phyloP scores from a whole-genome alignment of 495 filamentous ascomycete species.

The Articulospora tetracladia region DNA sequence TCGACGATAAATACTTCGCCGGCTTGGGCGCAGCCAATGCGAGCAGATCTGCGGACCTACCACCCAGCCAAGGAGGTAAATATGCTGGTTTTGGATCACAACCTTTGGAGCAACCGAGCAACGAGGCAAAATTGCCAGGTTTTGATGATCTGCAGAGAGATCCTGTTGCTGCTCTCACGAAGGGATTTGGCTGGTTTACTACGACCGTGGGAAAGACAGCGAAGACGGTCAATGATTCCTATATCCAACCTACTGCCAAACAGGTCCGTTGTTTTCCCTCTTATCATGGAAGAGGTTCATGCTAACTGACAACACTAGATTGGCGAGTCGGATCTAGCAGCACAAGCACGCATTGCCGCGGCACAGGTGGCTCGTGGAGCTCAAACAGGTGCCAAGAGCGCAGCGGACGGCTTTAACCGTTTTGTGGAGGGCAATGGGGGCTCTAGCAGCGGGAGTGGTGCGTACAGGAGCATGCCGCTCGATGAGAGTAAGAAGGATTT shows the following conservation, averaged over 20 bases:
- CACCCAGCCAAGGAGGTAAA: slow-evolving; percentile 88
- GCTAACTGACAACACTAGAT: slow-evolving; percentile 29
- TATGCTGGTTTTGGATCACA: slow-evolving; percentile 75
- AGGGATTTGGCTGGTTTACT: slow-evolving; percentile 93
- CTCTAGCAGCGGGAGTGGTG: slow-evolving; percentile 24
- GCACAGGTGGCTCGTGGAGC: slow-evolving; percentile 57
- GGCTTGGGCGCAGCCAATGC: slow-evolving; percentile 78
- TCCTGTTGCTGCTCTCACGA: slow-evolving; percentile 81
- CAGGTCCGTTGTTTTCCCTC: slow-evolving; percentile 49
- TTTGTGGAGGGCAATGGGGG: slow-evolving; percentile 67
- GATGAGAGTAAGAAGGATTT: slow-evolving; percentile 75
- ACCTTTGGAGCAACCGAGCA: slow-evolving; percentile 26
- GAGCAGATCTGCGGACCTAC: slow-evolving; percentile 62
- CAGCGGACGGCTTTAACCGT: slow-evolving; percentile 70
- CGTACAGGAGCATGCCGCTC: slow-evolving; percentile 26
- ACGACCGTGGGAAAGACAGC: slow-evolving; percentile 80
- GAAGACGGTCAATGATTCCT: slow-evolving; percentile 83
- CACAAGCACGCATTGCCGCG: slow-evolving; percentile 72
- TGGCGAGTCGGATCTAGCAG: slow-evolving; percentile 81
- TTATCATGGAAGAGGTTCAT: slow-evolving; percentile 8
- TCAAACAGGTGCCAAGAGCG: slow-evolving; percentile 59
- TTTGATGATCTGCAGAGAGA: slow-evolving; percentile 87
- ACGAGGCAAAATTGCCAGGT: slow-evolving; percentile 48
- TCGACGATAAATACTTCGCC: slow-evolving; percentile 87
- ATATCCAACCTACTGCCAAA: slow-evolving; percentile 85